Conservation (phyloP, 306 rosid genomes). For the Sindora glabra region DNA sequence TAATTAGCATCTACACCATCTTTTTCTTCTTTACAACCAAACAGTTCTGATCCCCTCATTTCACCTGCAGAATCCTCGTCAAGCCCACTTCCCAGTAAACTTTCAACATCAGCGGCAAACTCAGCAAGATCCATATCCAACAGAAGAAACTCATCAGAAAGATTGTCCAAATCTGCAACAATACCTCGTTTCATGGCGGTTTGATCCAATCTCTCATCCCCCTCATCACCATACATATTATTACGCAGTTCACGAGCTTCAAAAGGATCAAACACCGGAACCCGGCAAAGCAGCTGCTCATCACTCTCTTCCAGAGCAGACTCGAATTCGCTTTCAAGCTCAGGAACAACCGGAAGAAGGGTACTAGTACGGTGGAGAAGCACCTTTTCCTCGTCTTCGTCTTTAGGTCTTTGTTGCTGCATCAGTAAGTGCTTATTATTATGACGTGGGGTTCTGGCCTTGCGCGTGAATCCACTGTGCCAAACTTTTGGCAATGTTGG, state of each 20-base stretch:
- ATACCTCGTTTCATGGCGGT: neutral
- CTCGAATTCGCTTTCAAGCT: constrained; percentile 61
- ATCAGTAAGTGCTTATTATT: constrained; percentile 21
- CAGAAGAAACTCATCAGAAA: constrained; percentile 47
- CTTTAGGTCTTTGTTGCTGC: constrained; percentile 20
- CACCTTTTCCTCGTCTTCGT: constrained; percentile 10
- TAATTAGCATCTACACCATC: neutral
- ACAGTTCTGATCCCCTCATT: constrained; percentile 17
- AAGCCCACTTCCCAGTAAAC: constrained; percentile 37
- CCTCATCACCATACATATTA: constrained; percentile 15
- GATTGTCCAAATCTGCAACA: constrained; percentile 26
- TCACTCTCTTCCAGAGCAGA: constrained; percentile 18
- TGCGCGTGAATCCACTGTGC: constrained; percentile 74
- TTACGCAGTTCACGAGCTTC: constrained; percentile 34
- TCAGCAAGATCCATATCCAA: constrained; percentile 73
- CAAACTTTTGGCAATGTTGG: no score
- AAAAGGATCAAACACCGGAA: constrained; percentile 62
- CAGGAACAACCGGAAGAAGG: constrained; percentile 65
- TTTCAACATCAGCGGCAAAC: constrained; percentile 82
- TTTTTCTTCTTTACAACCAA: constrained; percentile 29
- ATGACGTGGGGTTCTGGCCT: constrained; percentile 69
- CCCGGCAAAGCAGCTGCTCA: constrained; percentile 51
- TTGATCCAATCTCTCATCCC: neutral
- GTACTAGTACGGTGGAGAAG: neutral
- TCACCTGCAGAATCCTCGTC: constrained; percentile 26